phyloP scores from a whole-genome alignment of 352 stramenopile genomes.

The Peronospora destructor region DNA sequence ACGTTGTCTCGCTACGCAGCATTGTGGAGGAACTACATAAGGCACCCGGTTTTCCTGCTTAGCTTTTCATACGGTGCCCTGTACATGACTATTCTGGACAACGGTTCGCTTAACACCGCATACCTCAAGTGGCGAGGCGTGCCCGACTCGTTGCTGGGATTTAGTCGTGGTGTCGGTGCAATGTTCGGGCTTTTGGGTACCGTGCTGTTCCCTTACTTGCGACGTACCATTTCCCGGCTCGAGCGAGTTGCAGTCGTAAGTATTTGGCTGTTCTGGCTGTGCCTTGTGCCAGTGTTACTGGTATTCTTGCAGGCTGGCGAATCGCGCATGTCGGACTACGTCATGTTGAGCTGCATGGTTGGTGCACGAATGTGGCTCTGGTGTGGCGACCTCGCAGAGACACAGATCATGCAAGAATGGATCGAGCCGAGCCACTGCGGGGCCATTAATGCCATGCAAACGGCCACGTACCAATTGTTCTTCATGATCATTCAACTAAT shows the following conservation, averaged over 20 bases:
- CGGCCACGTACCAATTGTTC: conserved; percentile 54
- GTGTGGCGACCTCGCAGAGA: conserved; percentile 48
- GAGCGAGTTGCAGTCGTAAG: conserved; percentile 46
- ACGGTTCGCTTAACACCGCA: conserved; percentile 46
- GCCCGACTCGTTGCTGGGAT: conserved; percentile 37
- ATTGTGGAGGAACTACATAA: conserved; percentile 38
- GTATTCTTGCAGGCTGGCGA: conserved; percentile 44
- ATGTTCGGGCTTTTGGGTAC: conserved; percentile 48
- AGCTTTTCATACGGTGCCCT: conserved; percentile 47
- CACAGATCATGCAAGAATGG: conserved; percentile 73
- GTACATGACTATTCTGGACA: conserved; percentile 56
- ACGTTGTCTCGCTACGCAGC: conserved; percentile 19
- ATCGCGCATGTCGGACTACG: conserved; percentile 43
- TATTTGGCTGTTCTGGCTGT: conserved; percentile 64
- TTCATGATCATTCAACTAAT: conserved; percentile 55
- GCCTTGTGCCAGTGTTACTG: conserved; percentile 33
- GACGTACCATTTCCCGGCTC: conserved; percentile 22
- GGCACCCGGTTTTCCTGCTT: conserved; percentile 46
- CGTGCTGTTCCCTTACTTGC: conserved; percentile 39
- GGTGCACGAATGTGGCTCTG: conserved; percentile 48
- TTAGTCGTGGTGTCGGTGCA: conserved; percentile 37
- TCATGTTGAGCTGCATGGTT: conserved; percentile 44
- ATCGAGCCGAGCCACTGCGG: conserved; percentile 40
- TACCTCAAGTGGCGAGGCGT: conserved; percentile 66
- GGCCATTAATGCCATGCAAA: conserved; percentile 61